A percentile compares a stretch with the other conserved stretches of the same genome.
Evolutionary conservation across 2,329 filamentous ascomycete species (phyloP).

Genomic region (Beauveria australis): DNA sequence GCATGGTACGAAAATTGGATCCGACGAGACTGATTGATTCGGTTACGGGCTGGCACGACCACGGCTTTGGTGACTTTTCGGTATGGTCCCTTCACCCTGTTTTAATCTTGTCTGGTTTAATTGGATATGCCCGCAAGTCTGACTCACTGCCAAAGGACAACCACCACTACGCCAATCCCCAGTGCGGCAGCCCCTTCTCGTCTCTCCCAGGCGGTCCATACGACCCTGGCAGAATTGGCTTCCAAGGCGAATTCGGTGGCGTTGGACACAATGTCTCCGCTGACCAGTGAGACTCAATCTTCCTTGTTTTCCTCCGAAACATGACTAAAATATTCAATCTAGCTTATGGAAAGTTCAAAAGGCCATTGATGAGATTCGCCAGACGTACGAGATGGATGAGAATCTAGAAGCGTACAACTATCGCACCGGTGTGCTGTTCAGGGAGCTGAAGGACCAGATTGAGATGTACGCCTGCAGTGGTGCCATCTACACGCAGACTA

Average conservation of each 20-base stretch:
- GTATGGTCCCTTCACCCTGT: conserved; percentile 16
- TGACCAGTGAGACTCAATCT: conserved; percentile 39
- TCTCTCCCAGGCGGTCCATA: conserved; percentile 47
- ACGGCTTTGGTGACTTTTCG: conserved; percentile 57
- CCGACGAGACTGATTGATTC: conserved; percentile 56
- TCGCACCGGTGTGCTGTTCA: conserved; percentile 50
- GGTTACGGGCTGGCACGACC: conserved; percentile 58
- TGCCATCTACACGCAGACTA: conserved; percentile 66
- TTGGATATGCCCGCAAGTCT: not conserved
- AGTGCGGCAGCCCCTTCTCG: conserved; percentile 63
- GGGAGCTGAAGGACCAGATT: conserved; percentile 54
- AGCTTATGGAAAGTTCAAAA: conserved; percentile 57
- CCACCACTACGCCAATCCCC: conserved; percentile 63
- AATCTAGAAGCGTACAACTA: conserved; percentile 57
- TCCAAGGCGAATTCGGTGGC: conserved; percentile 66
- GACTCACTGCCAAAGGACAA: conserved; percentile 41
- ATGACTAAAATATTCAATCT: not conserved
- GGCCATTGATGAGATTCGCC: conserved; percentile 52
- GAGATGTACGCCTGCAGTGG: conserved; percentile 55
- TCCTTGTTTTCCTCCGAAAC: not conserved
- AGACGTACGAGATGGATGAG: conserved; percentile 59
- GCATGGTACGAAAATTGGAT: conserved; percentile 48
- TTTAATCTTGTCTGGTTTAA: not conserved
- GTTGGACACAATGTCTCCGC: conserved; percentile 57
- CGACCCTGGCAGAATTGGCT: conserved; percentile 51